Evolutionary conservation across 2,329 filamentous ascomycete species (phyloP).

Genomic region (Mariannaea sp.): DNA sequence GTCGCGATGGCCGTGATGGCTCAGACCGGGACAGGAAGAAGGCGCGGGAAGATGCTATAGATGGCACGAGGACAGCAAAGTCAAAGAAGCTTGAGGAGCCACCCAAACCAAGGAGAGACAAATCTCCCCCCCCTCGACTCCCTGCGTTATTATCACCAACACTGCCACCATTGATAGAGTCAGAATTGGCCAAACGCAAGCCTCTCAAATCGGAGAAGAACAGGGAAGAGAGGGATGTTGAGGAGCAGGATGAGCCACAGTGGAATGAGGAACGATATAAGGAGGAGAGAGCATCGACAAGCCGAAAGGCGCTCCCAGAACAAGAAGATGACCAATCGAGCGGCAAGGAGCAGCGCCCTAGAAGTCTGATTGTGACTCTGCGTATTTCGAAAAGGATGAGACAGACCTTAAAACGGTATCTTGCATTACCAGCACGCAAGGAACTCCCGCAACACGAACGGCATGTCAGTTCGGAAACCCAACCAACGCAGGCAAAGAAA

Average conservation of each 20-base stretch:
- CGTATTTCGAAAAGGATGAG: slow-evolving; percentile 54
- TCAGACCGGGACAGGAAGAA: slow-evolving; percentile 42
- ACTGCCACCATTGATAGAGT: slow-evolving; percentile 57
- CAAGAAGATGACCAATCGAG: slow-evolving; percentile 41
- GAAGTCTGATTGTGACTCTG: slow-evolving; percentile 50
- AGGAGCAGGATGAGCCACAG: slow-evolving; percentile 25
- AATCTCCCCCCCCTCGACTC: slow-evolving; percentile 42
- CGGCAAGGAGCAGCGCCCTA: slow-evolving; percentile 27
- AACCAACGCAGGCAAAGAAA: slow-evolving; percentile 50
- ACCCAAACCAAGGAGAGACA: slow-evolving; percentile 45
- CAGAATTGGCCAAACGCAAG: slow-evolving; percentile 42
- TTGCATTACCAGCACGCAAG: slow-evolving; percentile 51
- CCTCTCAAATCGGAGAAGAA: slow-evolving; percentile 12
- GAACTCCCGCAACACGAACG: slow-evolving; percentile 40
- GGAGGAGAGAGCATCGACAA: slow-evolving; percentile 28
- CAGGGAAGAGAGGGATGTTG: slow-evolving; percentile 29
- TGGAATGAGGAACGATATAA: slow-evolving; percentile 29
- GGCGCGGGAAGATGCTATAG: slow-evolving; percentile 37
- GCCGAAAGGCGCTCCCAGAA: slow-evolving; percentile 33
- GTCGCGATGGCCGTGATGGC: slow-evolving; percentile 27
- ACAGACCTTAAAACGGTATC: slow-evolving; percentile 52
- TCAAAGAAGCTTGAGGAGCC: slow-evolving; percentile 37
- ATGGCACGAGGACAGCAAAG: slow-evolving; percentile 39
- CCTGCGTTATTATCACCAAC: slow-evolving; percentile 62
- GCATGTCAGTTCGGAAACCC: slow-evolving; percentile 49